A percentile compares a stretch with the other conserved stretches of the same genome.
Evolutionary conservation across 1,284 basidiomycete genomes (phyloP).

Genomic region (Leccinum colubrinum): DNA sequence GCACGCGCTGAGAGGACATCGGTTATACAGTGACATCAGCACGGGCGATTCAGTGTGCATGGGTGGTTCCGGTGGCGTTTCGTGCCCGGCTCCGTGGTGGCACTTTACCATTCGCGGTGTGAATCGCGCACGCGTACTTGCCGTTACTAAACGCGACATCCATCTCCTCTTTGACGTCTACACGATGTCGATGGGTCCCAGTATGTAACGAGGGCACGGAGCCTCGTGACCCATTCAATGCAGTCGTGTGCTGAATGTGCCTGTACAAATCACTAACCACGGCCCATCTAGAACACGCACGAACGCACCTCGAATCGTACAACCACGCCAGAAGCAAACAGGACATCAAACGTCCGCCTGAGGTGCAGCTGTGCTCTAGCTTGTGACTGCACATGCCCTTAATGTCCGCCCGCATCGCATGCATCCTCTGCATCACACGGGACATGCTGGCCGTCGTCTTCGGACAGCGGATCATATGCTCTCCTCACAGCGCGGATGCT

Average conservation of each 20-base stretch:
- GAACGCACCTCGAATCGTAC: slow-evolving; percentile 70
- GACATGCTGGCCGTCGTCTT: slow-evolving; percentile 24
- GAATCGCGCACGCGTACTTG: slow-evolving; percentile 48
- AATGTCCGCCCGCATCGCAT: slow-evolving; percentile 68
- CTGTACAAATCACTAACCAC: slow-evolving; percentile 34
- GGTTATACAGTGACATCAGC: slow-evolving; percentile 68
- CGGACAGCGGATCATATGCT: slow-evolving; percentile 42
- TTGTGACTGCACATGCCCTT: slow-evolving; percentile 40
- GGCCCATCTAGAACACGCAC: slow-evolving; percentile 1
- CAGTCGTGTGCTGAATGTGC: slow-evolving; percentile 62
- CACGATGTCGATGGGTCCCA: slow-evolving; percentile 71
- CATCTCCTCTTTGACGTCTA: slow-evolving; percentile 78
- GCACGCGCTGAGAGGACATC: slow-evolving; percentile 78
- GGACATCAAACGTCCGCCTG: slow-evolving; percentile 77
- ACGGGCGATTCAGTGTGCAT: slow-evolving; percentile 44
- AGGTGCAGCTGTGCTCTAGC: slow-evolving; percentile 54
- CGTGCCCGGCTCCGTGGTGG: slow-evolving; percentile 40
- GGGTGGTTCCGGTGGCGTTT: slow-evolving; percentile 46
- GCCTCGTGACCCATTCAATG: slow-evolving; percentile 70
- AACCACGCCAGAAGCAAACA: slow-evolving; percentile 66
- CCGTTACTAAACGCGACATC: slow-evolving; percentile 54
- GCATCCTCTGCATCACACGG: slow-evolving; percentile 49
- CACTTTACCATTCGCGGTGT: slow-evolving; percentile 47
- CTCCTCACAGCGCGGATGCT: slow-evolving; percentile 63
- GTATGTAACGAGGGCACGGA: slow-evolving; percentile 67